Evolutionary conservation across 441 rosid species (phyloP).

Genomic region (Erodium moschatum): DNA sequence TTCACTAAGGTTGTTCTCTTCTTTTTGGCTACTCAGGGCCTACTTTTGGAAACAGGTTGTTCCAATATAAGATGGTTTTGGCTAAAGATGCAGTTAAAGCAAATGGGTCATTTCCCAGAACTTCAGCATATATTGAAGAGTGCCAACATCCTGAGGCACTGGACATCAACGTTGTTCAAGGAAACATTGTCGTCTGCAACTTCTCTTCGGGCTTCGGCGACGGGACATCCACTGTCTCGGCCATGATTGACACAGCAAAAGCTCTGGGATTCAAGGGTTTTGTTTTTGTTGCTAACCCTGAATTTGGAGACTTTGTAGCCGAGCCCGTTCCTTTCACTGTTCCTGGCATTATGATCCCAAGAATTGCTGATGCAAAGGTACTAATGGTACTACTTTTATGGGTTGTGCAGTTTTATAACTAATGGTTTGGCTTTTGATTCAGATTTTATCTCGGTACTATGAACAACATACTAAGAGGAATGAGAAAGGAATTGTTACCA

Average conservation of each 20-base stretch:
- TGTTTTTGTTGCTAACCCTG: slow-evolving; percentile 51
- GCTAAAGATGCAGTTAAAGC: slow-evolving; percentile 56
- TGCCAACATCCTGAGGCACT: slow-evolving; percentile 48
- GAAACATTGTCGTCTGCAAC: slow-evolving; percentile 46
- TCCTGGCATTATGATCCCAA: slow-evolving; percentile 47
- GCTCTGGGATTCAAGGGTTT: slow-evolving; percentile 57
- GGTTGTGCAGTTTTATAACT: not conserved
- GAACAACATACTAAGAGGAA: slow-evolving; percentile 46
- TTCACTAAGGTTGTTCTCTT: not conserved
- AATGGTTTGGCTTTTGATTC: not conserved
- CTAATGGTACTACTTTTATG: too few species aligned
- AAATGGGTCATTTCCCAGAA: slow-evolving; percentile 40
- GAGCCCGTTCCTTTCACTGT: slow-evolving; percentile 40
- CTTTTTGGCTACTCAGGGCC: slow-evolving; percentile 38
- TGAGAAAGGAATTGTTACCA: slow-evolving; percentile 28
- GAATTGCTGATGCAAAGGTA: slow-evolving; percentile 57
- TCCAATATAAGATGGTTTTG: slow-evolving; percentile 44
- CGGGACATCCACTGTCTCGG: slow-evolving; percentile 41
- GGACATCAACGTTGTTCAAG: slow-evolving; percentile 32
- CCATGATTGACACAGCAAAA: slow-evolving; percentile 55
- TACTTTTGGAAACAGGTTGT: slow-evolving; percentile 42
- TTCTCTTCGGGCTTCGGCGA: slow-evolving; percentile 49
- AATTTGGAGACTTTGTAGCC: slow-evolving; percentile 54
- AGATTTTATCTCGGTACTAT: slow-evolving; percentile 54
- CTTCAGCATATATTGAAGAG: slow-evolving; percentile 46